Conservation (phyloP, 2,329 filamentous ascomycete genomes). For the Elsinoe australis region DNA sequence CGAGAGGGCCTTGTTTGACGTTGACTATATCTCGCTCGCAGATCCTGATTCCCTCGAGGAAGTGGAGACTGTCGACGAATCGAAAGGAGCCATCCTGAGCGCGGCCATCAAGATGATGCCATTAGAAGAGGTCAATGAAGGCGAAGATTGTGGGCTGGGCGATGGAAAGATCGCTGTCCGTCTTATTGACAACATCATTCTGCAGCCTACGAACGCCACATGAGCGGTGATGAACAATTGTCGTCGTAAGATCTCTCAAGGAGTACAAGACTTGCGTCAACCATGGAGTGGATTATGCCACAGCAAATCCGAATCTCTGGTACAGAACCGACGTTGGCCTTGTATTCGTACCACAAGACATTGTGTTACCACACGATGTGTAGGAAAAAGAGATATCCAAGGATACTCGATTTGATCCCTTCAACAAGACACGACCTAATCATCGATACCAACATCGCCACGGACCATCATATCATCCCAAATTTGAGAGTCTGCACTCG, state of each 20-base stretch:
- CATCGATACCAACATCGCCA: no score
- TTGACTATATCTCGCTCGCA: conserved; percentile 88
- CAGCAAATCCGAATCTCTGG: no score
- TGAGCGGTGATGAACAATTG: background rate
- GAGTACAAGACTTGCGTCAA: no score
- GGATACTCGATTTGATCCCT: no score
- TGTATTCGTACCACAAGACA: no score
- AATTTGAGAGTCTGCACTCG: no score
- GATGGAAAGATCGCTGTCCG: conserved; percentile 68
- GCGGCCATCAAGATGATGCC: conserved; percentile 86
- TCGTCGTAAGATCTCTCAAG: background rate
- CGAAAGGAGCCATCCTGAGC: conserved; percentile 73
- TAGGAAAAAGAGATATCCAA: no score
- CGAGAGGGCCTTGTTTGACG: conserved; percentile 64
- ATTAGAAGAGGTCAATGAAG: conserved; percentile 57
- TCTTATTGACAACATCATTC: conserved; percentile 90
- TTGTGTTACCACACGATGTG: no score
- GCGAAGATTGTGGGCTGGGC: conserved; percentile 65
- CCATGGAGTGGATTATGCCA: no score
- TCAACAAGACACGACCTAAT: no score
- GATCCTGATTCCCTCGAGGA: conserved; percentile 80
- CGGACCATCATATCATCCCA: no score
- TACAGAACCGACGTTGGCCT: no score
- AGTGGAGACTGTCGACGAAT: conserved; percentile 59
- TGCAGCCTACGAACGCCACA: conserved; percentile 23